These are phyloP conservation scores for Erysimum cheiri DNA, from an alignment of 441 rosid genomes.

Conservation along the genomic window DNA sequence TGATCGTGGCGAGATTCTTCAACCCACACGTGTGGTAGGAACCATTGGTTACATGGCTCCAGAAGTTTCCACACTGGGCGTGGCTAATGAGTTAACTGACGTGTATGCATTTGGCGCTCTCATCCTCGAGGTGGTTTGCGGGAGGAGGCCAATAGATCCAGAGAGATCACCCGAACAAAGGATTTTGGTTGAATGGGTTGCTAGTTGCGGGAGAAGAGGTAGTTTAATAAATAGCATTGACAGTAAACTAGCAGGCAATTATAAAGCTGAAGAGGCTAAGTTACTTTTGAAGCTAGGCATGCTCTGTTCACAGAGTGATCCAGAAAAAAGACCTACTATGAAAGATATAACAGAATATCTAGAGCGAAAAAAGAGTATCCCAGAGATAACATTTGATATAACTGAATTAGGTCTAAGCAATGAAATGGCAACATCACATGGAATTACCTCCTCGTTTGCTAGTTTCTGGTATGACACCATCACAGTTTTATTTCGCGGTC, in stretches of 20 bases:
- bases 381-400: constrained; percentile 23
- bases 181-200: constrained; percentile 21
- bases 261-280: neutral
- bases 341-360: constrained; percentile 29
- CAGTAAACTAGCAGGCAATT: constrained; percentile 10
- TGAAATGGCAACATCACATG: constrained; percentile 1
- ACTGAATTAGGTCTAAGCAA: constrained; percentile 8
- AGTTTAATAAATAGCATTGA: constrained; percentile 24
- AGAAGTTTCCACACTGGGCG: constrained; percentile 2
- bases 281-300: constrained; percentile 21
- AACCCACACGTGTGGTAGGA: constrained; percentile 55
- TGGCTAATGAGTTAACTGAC: constrained; percentile 1
- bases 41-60: constrained; percentile 28
- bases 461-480: constrained; percentile 30
- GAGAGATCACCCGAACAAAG: constrained; percentile 5
- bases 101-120: constrained; percentile 20
- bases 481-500: constrained; percentile 23
- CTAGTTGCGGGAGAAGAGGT: constrained; percentile 11
- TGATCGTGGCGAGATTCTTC: constrained; percentile 51
- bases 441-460: constrained; percentile 16
- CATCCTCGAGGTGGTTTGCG: neutral
- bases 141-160: constrained; percentile 43
- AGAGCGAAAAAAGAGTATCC: neutral
- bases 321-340: constrained; percentile 8
- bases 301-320: constrained; percentile 9